Conservation (phyloP, 2,329 filamentous ascomycete genomes). For the Colletotrichum sp. region DNA sequence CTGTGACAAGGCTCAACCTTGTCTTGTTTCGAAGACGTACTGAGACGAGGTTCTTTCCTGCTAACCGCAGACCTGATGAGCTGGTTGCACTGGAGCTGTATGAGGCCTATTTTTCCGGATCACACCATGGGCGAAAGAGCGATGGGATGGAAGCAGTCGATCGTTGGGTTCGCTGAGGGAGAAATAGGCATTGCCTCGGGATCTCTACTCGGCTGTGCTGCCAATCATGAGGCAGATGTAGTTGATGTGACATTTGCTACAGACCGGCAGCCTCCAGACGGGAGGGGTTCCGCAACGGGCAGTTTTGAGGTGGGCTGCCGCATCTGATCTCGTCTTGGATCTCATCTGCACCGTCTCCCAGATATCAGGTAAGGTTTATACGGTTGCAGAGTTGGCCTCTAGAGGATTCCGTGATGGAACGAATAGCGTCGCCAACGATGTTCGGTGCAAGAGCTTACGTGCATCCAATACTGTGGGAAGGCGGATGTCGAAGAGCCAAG, state of each 20-base stretch:
- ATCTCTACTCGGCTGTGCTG: background rate
- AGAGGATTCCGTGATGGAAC: background rate
- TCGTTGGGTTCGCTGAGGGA: background rate
- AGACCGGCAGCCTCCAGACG: background rate
- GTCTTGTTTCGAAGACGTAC: background rate
- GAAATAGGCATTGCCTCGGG: background rate
- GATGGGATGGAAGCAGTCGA: background rate
- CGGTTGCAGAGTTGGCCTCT: background rate
- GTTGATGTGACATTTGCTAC: background rate
- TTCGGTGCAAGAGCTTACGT: background rate
- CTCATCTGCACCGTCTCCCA: background rate
- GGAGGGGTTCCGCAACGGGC: background rate
- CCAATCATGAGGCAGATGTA: background rate
- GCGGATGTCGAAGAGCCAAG: background rate
- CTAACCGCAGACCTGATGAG: background rate
- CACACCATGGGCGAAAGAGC: background rate
- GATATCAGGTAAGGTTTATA: background rate
- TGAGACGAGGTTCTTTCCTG: background rate
- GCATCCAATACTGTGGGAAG: background rate
- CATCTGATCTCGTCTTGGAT: background rate
- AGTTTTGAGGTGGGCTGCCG: background rate
- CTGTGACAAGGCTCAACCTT: background rate
- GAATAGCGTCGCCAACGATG: background rate
- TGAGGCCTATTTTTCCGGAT: background rate
- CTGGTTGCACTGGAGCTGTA: background rate